These are phyloP conservation scores for Malassezia cuniculi DNA, from an alignment of 1,284 basidiomycete species.

Conservation along the genomic window DNA sequence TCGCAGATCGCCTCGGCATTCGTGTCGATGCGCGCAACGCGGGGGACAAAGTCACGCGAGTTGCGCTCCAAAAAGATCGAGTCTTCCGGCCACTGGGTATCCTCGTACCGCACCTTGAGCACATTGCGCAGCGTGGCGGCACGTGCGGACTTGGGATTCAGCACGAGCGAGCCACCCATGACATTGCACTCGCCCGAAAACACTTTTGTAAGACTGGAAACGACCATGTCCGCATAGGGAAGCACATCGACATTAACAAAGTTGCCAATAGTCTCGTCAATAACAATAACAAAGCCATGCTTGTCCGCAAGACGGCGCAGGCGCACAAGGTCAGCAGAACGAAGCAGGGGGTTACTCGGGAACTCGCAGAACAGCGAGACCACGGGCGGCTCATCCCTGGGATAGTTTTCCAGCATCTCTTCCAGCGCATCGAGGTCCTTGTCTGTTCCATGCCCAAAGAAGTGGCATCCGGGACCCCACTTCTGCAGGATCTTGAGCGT, in stretches of 20 bases:
- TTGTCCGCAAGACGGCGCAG: conserved; percentile 71
- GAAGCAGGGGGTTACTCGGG: conserved; percentile 83
- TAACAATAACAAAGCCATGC: conserved; percentile 72
- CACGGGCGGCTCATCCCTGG: conserved; percentile 44
- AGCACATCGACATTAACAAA: conserved; percentile 89
- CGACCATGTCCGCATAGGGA: conserved; percentile 80
- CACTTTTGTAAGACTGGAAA: conserved; percentile 82
- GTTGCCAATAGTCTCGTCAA: conserved; percentile 94
- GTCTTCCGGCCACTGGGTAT: conserved; percentile 79
- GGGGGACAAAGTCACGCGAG: conserved; percentile 73
- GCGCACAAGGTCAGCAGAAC: conserved; percentile 65
- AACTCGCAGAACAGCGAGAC: conserved; percentile 61
- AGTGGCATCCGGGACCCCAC: conserved; percentile 89
- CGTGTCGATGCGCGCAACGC: conserved; percentile 64
- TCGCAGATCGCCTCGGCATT: conserved; percentile 74
- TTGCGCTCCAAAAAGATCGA: conserved; percentile 96
- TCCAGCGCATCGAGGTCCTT: conserved; percentile 65
- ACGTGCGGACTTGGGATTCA: conserved; percentile 66
- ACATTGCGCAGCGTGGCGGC: conserved; percentile 57
- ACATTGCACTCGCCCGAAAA: conserved; percentile 92
- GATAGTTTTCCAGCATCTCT: conserved; percentile 51
- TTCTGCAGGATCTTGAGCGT: conserved; percentile 93
- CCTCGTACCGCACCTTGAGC: conserved; percentile 61
- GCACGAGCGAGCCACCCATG: conserved; percentile 64
- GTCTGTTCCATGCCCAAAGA: conserved; percentile 70